Percentiles rank a stretch among this genome's conserved stretches.
Conservation (phyloP, 768 basidiomycete species). For the Auriscalpium microsporum region DNA sequence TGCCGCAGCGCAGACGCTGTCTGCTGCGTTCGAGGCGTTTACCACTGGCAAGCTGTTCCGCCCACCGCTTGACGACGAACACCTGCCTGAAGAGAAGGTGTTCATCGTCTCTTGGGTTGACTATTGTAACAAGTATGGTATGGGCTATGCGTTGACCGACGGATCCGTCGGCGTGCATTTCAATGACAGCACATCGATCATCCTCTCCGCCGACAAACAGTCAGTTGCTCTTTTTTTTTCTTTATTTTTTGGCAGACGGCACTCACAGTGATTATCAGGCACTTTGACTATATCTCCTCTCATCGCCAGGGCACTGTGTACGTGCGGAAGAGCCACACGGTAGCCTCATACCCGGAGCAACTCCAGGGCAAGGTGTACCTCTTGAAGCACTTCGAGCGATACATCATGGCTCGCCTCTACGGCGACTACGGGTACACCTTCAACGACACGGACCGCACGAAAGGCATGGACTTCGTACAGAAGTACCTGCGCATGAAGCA, state of each 20-base stretch:
- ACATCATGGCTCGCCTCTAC: constrained; percentile 87
- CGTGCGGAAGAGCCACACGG: constrained; percentile 62
- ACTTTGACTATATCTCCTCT: constrained; percentile 82
- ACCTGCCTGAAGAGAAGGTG: constrained; percentile 58
- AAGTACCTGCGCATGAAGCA: constrained; percentile 96
- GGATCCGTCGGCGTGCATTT: constrained; percentile 94
- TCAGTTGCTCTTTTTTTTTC: constrained; percentile 31
- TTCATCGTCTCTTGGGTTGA: constrained; percentile 99
- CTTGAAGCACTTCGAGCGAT: constrained; percentile 87
- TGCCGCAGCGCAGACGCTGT: constrained; percentile 43
- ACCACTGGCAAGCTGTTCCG: constrained; percentile 56
- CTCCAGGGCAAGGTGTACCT: constrained; percentile 88
- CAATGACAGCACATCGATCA: constrained; percentile 86
- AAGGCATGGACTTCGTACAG: constrained; percentile 93
- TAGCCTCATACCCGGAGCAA: constrained; percentile 68
- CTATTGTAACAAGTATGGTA: constrained; percentile 99
- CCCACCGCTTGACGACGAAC: constrained; percentile 46
- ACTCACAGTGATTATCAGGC: constrained; percentile 34
- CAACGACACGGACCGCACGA: constrained; percentile 53
- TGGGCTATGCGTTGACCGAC: constrained; percentile 96
- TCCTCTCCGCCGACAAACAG: constrained; percentile 83
- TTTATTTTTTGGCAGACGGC: not conserved
- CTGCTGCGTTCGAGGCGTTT: constrained; percentile 61
- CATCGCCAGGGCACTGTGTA: constrained; percentile 58
- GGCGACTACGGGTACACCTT: constrained; percentile 81